Conservation (phyloP, 345 rosid genomes). For the Luvunga scandens region DNA sequence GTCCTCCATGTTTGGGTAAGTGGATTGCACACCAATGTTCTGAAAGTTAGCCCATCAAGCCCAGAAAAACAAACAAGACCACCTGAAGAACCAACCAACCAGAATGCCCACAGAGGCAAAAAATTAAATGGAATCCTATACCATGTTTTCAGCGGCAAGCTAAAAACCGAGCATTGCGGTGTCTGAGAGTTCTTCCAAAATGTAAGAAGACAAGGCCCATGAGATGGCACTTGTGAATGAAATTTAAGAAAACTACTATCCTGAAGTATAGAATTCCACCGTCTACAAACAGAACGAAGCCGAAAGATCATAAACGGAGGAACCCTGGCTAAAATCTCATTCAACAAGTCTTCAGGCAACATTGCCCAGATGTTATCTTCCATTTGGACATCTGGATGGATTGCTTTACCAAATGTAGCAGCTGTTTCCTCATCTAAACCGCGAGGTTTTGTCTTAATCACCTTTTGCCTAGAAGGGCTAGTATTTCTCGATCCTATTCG, state of each 20-base stretch:
- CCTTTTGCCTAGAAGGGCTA: constrained; percentile 85
- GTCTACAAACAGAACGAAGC: constrained; percentile 53
- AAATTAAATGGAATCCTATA: constrained; percentile 82
- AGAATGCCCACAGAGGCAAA: constrained; percentile 91
- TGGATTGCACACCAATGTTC: constrained; percentile 84
- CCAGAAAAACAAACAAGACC: constrained; percentile 96
- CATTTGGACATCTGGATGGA: constrained; percentile 74
- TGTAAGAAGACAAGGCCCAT: constrained; percentile 89
- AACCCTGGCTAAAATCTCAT: constrained; percentile 84
- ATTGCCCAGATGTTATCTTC: constrained; percentile 91
- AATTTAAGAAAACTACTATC: constrained; percentile 85
- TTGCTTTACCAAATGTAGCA: constrained; percentile 73
- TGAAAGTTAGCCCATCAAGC: constrained; percentile 78
- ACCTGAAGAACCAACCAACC: constrained; percentile 92
- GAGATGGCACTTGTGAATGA: constrained; percentile 60
- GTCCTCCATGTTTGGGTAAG: constrained; percentile 80
- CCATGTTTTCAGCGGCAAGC: constrained; percentile 90
- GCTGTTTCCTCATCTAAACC: constrained; percentile 89
- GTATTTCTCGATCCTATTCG: constrained; percentile 78
- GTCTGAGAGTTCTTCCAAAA: constrained; percentile 90
- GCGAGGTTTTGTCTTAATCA: constrained; percentile 84
- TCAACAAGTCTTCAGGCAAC: constrained; percentile 92
- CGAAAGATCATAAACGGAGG: constrained; percentile 94
- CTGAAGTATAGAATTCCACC: constrained; percentile 92
- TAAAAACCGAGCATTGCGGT: constrained; percentile 86